A percentile compares a stretch with the other conserved stretches of the same genome.
Evolutionary conservation across 139 green algal genomes (phyloP).

Genomic region (Auxenochlorella pyrenoidosa): DNA sequence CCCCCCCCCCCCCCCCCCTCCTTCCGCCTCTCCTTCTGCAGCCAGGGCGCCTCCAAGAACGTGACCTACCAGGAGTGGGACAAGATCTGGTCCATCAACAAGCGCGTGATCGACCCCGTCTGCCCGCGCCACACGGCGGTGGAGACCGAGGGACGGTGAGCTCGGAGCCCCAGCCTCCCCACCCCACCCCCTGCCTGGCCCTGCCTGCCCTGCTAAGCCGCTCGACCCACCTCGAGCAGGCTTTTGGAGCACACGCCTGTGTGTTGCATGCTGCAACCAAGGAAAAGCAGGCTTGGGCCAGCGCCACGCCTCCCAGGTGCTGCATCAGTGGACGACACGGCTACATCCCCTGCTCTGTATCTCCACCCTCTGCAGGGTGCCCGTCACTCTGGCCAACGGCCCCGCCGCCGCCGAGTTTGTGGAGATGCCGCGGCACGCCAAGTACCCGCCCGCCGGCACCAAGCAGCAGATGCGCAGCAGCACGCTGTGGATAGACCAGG

Average conservation of each 20-base stretch:
- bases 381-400: constrained; percentile 70
- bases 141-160: constrained; percentile 35
- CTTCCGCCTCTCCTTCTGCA: neutral
- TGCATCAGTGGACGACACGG: neutral
- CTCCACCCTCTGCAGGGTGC: constrained; percentile 46
- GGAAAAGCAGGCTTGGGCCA: no score
- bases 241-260: no score
- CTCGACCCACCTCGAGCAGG: no score
- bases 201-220: no score
- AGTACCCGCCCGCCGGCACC: constrained; percentile 82
- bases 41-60: constrained; percentile 94
- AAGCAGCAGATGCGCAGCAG: constrained; percentile 71
- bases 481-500: constrained; percentile 86
- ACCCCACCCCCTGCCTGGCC: no score
- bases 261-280: no score
- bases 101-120: constrained; percentile 89
- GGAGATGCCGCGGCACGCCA: constrained; percentile 89
- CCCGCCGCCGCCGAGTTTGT: constrained; percentile 66
- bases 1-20: neutral
- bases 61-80: constrained; percentile 93
- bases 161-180: no score
- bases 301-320: no score
- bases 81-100: constrained; percentile 99
- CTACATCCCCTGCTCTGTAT: neutral
- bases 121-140: constrained; percentile 92